Evolutionary conservation across 192 early-diverging fungal genomes (phyloP).

Genomic region (Gonapodya prolifera): DNA sequence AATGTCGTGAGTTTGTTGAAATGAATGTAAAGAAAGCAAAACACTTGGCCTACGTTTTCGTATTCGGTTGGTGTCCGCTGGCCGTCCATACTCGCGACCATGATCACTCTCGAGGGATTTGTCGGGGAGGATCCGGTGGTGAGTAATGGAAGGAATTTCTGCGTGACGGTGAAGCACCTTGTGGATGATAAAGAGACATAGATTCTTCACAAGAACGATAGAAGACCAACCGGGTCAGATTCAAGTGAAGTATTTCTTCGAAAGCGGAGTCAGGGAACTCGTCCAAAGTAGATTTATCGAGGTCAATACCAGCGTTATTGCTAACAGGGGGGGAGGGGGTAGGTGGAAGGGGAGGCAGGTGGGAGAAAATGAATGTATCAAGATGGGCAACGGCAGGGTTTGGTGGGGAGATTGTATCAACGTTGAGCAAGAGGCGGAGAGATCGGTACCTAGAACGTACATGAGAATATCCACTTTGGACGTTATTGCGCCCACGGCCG

Average conservation of each 20-base stretch:
- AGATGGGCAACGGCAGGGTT: too few species aligned
- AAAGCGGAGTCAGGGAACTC: not conserved
- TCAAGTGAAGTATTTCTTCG: not conserved
- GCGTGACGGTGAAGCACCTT: slow-evolving; percentile 4
- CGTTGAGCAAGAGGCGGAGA: not conserved
- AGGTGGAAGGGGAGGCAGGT: too few species aligned
- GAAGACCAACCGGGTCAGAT: not conserved
- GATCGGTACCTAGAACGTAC: not conserved
- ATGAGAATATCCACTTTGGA: not conserved
- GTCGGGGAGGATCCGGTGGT: not conserved
- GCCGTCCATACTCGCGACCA: slow-evolving; percentile 1
- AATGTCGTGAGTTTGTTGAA: not conserved
- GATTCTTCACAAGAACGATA: not conserved
- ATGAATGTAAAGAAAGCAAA: not conserved
- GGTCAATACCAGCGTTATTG: not conserved
- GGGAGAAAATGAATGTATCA: not conserved
- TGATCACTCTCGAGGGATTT: not conserved
- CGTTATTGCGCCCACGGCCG: not conserved
- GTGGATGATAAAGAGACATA: not conserved
- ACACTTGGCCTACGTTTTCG: not conserved
- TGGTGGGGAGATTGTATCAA: not conserved
- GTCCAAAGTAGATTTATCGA: not conserved
- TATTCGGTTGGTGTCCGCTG: not conserved
- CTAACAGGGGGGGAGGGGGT: too few species aligned
- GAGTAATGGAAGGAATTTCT: slow-evolving; percentile 1